Evolutionary conservation across 257 asterid species (phyloP), one percentile per base, ranked within the genome.

Genomic region (Phtheirospermum japonicum): DNA sequence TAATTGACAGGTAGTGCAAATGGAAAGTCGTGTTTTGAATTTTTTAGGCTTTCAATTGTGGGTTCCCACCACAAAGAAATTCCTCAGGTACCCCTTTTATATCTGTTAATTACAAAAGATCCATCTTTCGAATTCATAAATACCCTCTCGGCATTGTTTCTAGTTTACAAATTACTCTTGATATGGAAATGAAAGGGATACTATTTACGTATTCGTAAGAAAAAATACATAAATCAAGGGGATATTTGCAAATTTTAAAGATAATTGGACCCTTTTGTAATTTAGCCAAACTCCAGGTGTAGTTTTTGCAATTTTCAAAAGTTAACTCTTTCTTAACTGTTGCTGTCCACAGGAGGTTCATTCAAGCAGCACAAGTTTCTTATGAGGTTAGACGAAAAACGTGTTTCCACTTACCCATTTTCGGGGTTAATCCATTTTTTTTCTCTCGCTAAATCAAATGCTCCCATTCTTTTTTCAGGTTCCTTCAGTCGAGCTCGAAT

Each of bases 361-460:
- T 85, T 76, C 96, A 83, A 76, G 95, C 96, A 68, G 92, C 96
- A 54, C 96, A 85, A 64, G 78, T 67, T 69, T 83, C 83, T 56
- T 83, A 70, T 45, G 67, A 80, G 92, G 95, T 88, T 20, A 75
- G 69, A 54, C 60, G 49, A 73, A 50, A 31, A 7, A 48, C 30
- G 32, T 54, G 55, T 65, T 40, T 12, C 5, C 12, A 36, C 6
- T 64, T 20, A 7, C 63, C 48, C 26, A 32, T 59, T 69, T n/a
- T 17, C 20, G 39, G 48, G 64, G 39, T 20, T 67, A 73, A 52
- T n/a, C 69, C 45, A 57, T 26, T 26, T 52, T 50, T 50, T 18
- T 16, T 46, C 10, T 45, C 42, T 50, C 30, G 58, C 56, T 50
- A 63, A 32, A 56, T 33, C 7, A 53, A 42, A 50, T 61, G 20